Conservation (phyloP, 257 asterid species). For the Solanum chaucha region DNA sequence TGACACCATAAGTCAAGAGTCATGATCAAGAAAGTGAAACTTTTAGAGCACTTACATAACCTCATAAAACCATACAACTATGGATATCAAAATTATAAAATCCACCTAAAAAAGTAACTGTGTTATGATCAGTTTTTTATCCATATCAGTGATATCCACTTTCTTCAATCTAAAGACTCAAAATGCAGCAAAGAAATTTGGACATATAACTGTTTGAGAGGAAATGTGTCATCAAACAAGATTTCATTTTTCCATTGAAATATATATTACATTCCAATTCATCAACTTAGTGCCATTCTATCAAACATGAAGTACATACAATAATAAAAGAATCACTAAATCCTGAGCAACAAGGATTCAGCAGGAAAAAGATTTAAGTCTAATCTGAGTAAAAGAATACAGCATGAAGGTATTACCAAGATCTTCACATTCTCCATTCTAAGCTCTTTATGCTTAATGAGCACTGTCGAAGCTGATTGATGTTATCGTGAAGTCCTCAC, state of each 20-base stretch:
- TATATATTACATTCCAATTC: not conserved
- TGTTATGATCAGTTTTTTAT: not conserved
- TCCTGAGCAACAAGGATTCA: not conserved
- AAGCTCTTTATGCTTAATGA: not conserved
- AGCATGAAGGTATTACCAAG: not conserved
- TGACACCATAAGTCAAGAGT: not conserved
- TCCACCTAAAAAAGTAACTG: too few relatives aligned
- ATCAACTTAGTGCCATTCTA: not conserved
- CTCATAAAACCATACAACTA: not conserved
- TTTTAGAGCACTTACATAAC: not conserved
- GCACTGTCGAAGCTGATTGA: not conserved
- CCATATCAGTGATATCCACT: not conserved
- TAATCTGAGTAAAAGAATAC: not conserved
- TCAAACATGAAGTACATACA: not conserved
- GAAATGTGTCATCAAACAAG: not conserved
- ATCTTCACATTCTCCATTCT: not conserved
- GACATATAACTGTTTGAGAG: not conserved
- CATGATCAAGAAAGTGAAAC: not conserved
- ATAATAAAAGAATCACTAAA: not conserved
- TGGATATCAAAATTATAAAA: not conserved
- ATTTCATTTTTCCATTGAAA: not conserved
- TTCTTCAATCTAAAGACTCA: not conserved
- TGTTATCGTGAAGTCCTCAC: not conserved
- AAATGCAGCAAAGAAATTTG: not conserved
- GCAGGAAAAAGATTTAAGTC: not conserved